Percentiles rank a stretch among this genome's conserved stretches.
phyloP scores from a whole-genome alignment of 192 early-diverging fungal species.

The Ambispora gerdemannii region DNA sequence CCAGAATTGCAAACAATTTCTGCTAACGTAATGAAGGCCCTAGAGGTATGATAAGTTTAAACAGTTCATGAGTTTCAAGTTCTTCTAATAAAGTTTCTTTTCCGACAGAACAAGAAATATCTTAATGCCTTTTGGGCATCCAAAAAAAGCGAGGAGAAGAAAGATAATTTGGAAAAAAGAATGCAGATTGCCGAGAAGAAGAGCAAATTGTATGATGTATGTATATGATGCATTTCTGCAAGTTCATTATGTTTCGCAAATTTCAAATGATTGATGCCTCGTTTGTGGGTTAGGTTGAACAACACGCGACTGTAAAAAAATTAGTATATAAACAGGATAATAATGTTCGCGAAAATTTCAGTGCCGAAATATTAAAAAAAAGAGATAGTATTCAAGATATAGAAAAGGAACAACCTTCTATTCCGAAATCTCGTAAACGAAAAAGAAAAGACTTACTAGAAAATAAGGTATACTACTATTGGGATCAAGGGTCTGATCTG shows the following conservation, averaged over 20 bases:
- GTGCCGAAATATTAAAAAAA: not conserved
- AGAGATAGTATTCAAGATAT: no score
- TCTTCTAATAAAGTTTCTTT: not conserved
- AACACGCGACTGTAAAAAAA: not conserved
- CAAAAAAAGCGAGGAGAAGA: not conserved
- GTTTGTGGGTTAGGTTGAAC: not conserved
- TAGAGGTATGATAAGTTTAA: not conserved
- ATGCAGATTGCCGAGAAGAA: not conserved
- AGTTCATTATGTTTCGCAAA: not conserved
- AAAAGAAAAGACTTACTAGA: slow-evolving; percentile 8
- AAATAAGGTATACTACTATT: slow-evolving; percentile 23
- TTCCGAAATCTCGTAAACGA: slow-evolving; percentile 17
- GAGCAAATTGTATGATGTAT: slow-evolving; percentile 1
- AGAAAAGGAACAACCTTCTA: not conserved
- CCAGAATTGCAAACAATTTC: not conserved
- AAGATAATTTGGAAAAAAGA: not conserved
- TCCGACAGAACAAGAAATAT: not conserved
- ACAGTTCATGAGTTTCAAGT: not conserved
- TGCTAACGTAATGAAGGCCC: not conserved
- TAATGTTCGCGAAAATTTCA: not conserved
- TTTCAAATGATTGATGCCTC: not conserved
- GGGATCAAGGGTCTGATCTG: slow-evolving; percentile 1
- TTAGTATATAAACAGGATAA: slow-evolving; percentile 6
- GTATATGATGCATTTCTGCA: not conserved
- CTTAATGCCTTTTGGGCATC: not conserved